These are phyloP conservation scores for Hyaloscypha variabilis DNA, from an alignment of 495 filamentous ascomycete species.

Conservation along the genomic window DNA sequence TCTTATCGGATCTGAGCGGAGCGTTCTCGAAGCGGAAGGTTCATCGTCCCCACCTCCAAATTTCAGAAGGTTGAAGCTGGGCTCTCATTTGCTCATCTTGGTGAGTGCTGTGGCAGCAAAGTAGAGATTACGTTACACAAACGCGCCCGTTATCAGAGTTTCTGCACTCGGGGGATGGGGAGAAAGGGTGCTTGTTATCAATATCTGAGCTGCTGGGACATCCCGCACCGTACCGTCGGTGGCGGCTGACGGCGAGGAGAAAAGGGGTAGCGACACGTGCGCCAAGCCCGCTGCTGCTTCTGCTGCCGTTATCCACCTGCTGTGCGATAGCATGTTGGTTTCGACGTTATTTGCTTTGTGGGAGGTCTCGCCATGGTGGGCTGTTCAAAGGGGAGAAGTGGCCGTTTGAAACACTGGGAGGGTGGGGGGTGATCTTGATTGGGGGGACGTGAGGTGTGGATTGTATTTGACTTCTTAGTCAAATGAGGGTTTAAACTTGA, in stretches of 20 bases:
- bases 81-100: not conserved
- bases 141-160: not conserved
- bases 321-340: not conserved
- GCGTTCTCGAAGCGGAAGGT: conserved; percentile 10
- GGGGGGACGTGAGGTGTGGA: no score
- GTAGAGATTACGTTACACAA: not conserved
- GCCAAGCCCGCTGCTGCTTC: not conserved
- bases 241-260: not conserved
- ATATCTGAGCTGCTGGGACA: not conserved
- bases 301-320: conserved; percentile 3
- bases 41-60: not conserved
- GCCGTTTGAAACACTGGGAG: no score
- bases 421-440: no score
- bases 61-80: not conserved
- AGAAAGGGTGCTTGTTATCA: not conserved
- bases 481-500: not conserved
- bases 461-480: no score
- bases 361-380: not conserved
- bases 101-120: not conserved
- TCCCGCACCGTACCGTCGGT: not conserved
- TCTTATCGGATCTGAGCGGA: not conserved
- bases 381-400: not conserved
- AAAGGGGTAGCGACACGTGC: not conserved
- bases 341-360: not conserved
- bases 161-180: not conserved